Base-by-base conservation (phyloP, 1,284 basidiomycete genomes). In the Neotropicomus parvogracilis region DNA sequence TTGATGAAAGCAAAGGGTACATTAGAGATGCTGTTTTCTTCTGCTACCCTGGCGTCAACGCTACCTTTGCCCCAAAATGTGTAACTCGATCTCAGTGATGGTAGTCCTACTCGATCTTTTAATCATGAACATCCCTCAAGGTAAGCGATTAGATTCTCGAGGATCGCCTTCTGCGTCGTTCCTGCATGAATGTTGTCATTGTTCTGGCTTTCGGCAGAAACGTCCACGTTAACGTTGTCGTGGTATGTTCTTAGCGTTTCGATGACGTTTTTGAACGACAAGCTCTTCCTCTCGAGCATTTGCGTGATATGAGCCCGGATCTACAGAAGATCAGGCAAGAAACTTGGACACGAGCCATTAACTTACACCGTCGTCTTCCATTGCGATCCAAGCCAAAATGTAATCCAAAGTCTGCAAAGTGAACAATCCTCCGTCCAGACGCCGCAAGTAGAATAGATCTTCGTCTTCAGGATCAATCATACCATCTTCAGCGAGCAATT, bases 291-390 rank as follows among this genome's bases (percentile, higher is more conserved):
- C 34, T 74, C 75, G 17, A 97, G 72, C 73, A 97, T 85, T 60
- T 83, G 80, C 45, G 78, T 68, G 9, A 84, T 73, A 65, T 97
- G 94, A 14, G 72, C 70, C 34, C 81, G 83, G 47, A 88, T 79
- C 90, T 92, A 55, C n/a, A 32, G 7, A 37, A 11, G 17, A 21
- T 64, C 34, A 58, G 58, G 31, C 33, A 47, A 16, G 35, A 32
- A 20, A 11, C 24, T 28, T n/a, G 19, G 14, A 29, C 37, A 40
- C 10, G 5, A 12, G 27, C 28, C 38, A 42, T 32, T 28, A 28
- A 53, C 88, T 52, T 70, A 95, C 93, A 27, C 94, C 97, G 59
- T 99, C 97, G 59, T 99, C 97, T 70, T 99, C 97, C 93, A 98
- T 97, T 49, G 83, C 80, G 24, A 98, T 69, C 97, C 97, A 99